These are phyloP conservation scores for Phialemoniopsis sp. DNA, from an alignment of 2,329 filamentous ascomycete genomes.

Conservation along the genomic window DNA sequence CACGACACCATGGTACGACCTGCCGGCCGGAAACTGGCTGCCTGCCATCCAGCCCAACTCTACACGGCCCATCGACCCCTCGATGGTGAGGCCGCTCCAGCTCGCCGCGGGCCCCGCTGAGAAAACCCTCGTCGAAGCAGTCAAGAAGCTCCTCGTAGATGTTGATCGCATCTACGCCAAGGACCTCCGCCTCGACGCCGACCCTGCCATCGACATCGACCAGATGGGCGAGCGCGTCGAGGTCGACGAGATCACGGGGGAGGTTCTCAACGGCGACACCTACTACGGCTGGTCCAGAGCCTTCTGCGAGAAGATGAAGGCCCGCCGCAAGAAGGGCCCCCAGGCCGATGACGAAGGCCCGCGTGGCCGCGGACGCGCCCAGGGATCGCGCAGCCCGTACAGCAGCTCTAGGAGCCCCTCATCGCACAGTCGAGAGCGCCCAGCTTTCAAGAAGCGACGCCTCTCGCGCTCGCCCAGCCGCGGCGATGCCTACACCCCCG, in stretches of 20 bases:
- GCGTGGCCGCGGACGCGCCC: slow-evolving; percentile 24
- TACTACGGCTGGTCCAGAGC: slow-evolving; percentile 85
- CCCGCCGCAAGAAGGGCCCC: slow-evolving; percentile 32
- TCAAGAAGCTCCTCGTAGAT: slow-evolving; percentile 67
- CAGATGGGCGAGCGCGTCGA: slow-evolving; percentile 68
- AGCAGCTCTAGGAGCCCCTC: slow-evolving; percentile 1
- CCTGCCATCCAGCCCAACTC: slow-evolving; percentile 76
- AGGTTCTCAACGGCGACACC: slow-evolving; percentile 62
- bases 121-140: slow-evolving; percentile 58
- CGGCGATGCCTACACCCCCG: slow-evolving; percentile 8
- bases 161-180: slow-evolving; percentile 65
- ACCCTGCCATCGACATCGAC: slow-evolving; percentile 59
- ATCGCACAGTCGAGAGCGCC: slow-evolving; percentile 12
- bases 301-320: slow-evolving; percentile 80
- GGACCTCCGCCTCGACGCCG: slow-evolving; percentile 32
- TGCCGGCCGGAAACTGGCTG: slow-evolving; percentile 78
- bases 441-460: slow-evolving; percentile 33
- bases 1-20: slow-evolving; percentile 71
- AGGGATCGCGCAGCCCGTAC: slow-evolving; percentile 19
- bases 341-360: slow-evolving; percentile 19
- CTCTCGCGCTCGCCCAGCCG: slow-evolving; percentile 27
- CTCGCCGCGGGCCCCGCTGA: slow-evolving; percentile 66
- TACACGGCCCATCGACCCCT: slow-evolving; percentile 66
- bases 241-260: slow-evolving; percentile 62
- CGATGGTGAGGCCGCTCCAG: slow-evolving; percentile 67